These are phyloP conservation scores for Ustilago nuda DNA, from an alignment of 1,284 basidiomycete genomes.

Conservation along the genomic window DNA sequence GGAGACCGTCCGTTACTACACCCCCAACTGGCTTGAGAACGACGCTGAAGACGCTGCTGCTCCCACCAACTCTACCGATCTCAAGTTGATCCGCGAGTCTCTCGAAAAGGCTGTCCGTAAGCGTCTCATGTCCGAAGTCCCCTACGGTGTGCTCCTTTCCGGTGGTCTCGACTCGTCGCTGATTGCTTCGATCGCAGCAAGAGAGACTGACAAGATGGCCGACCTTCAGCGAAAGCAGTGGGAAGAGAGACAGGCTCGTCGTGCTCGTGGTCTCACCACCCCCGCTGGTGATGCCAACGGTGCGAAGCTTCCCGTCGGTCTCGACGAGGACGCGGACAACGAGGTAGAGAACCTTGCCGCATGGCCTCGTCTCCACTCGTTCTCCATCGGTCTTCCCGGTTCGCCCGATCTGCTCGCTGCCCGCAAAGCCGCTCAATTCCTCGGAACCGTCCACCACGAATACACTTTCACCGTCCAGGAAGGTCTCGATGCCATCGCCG, in stretches of 20 bases:
- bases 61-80: conserved; percentile 78
- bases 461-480: conserved; percentile 99
- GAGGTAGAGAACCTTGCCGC: conserved; percentile 73
- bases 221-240: conserved; percentile 72
- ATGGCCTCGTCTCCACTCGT: conserved; percentile 98
- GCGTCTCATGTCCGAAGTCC: conserved; percentile 97
- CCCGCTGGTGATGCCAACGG: conserved; percentile 60
- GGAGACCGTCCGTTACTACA: conserved; percentile 69
- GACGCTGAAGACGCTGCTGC: conserved; percentile 73
- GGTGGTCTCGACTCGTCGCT: conserved; percentile 96
- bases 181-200: conserved; percentile 94
- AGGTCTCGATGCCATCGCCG: conserved; percentile 95
- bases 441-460: conserved; percentile 97
- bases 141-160: conserved; percentile 94
- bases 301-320: conserved; percentile 70
- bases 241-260: conserved; percentile 70
- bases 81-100: conserved; percentile 75
- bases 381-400: conserved; percentile 94
- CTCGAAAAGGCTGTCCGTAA: conserved; percentile 94
- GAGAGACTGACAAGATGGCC: conserved; percentile 89
- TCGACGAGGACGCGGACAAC: conserved; percentile 67
- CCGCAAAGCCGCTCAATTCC: conserved; percentile 89
- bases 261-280: conserved; percentile 56
- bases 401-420: conserved; percentile 96
- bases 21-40: conserved; percentile 68